A percentile compares a stretch with the other conserved stretches of the same genome.
These are phyloP conservation scores for Conticribra guillardii DNA, from an alignment of 108 stramenopile species.

Conservation along the genomic window DNA sequence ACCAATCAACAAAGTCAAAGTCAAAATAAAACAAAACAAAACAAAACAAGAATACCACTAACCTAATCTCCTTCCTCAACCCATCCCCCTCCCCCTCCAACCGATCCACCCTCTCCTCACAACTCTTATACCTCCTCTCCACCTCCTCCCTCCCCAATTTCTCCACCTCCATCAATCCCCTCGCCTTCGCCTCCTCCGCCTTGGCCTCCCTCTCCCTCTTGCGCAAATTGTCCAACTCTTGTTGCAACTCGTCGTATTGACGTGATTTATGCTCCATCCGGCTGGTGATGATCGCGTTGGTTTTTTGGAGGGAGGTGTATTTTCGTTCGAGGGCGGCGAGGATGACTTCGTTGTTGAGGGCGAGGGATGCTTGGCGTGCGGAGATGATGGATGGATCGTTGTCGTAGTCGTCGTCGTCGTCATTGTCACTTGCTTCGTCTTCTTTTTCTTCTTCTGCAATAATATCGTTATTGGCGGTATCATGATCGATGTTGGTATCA, in stretches of 20 bases:
- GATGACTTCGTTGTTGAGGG: slow-evolving; percentile 41
- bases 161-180: slow-evolving; percentile 4
- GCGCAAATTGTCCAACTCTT: not conserved
- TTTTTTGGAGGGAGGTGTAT: slow-evolving; percentile 29
- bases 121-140: not conserved
- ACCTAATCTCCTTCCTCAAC: slow-evolving; percentile 79
- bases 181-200: not conserved
- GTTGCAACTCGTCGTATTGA: no score
- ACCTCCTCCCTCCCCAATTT: slow-evolving; percentile 18
- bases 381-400: slow-evolving; percentile 14
- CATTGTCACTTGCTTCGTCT: no score
- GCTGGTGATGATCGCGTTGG: slow-evolving; percentile 38
- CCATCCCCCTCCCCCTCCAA: slow-evolving; percentile 61
- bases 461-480: no score
- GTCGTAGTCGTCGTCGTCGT: no score
- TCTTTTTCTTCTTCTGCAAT: no score
- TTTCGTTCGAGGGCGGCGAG: slow-evolving; percentile 33
- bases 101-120: slow-evolving; percentile 37
- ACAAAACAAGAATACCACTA: slow-evolving; percentile 13
- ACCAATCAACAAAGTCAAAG: slow-evolving; percentile 10
- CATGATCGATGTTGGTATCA: no score
- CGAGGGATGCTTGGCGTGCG: slow-evolving; percentile 26
- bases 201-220: not conserved
- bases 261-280: no score
- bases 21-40: slow-evolving; percentile 4